Evolutionary conservation across 2,329 filamentous ascomycete genomes (phyloP).

Genomic region (Talaromyces rugulosus): DNA sequence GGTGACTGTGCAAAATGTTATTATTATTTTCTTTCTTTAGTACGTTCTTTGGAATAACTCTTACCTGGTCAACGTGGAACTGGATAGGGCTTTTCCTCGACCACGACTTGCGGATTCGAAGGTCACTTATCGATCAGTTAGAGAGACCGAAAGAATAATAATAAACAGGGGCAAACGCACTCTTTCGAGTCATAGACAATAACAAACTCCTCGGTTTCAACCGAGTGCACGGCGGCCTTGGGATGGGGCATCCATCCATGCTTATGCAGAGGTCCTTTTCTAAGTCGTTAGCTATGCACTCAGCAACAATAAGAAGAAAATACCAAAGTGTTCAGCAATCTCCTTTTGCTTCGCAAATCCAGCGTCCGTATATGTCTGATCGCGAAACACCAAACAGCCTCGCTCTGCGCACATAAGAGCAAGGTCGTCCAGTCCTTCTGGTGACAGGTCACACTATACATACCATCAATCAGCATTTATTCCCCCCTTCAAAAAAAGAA

Average conservation of each 20-base stretch:
- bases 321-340: conserved; percentile 4
- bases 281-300: background rate
- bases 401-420: conserved; percentile 1
- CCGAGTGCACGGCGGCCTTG: background rate
- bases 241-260: conserved; percentile 5
- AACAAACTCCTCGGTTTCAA: conserved; percentile 2
- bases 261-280: background rate
- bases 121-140: background rate
- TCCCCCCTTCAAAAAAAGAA: background rate
- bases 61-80: conserved; percentile 4
- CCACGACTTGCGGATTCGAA: conserved; percentile 5
- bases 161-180: background rate
- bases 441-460: background rate
- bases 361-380: conserved; percentile 1
- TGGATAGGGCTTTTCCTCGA: conserved; percentile 4
- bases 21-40: too few species aligned
- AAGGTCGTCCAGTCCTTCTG: conserved; percentile 2
- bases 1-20: background rate
- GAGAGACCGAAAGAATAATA: too few species aligned
- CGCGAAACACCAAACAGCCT: background rate
- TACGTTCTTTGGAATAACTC: background rate
- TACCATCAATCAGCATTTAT: background rate
- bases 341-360: conserved; percentile 3
- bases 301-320: background rate
- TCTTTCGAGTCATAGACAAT: conserved; percentile 5